Evolutionary conservation across 73 alveolate genomes (phyloP).

Genomic region (Symbiodinium pilosum): DNA sequence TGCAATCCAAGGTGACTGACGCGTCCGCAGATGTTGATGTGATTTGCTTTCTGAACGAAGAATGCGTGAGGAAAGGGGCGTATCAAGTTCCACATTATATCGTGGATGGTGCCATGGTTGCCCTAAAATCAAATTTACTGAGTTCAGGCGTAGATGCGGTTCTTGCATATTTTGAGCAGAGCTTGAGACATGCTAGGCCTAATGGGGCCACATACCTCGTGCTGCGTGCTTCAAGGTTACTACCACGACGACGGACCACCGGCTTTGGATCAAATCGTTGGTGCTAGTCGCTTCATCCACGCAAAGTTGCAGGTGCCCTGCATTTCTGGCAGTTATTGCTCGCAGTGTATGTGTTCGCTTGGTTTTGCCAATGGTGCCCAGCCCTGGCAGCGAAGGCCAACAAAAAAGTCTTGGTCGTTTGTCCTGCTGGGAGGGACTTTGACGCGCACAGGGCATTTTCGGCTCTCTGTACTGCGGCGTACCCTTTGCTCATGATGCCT

Average conservation of each 20-base stretch:
- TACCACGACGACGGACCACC: slow-evolving; percentile 89
- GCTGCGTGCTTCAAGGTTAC: slow-evolving; percentile 13
- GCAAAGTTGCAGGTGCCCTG: slow-evolving; percentile 14
- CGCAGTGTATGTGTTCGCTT: no score
- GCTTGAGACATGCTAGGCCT: not conserved
- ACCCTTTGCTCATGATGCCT: slow-evolving; percentile 50
- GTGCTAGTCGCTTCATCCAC: slow-evolving; percentile 41
- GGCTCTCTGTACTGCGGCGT: slow-evolving; percentile 47
- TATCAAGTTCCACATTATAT: slow-evolving; percentile 64
- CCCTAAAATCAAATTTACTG: not conserved
- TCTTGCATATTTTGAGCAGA: not conserved
- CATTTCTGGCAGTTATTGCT: no score
- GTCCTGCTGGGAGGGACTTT: slow-evolving; percentile 44
- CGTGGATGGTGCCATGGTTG: slow-evolving; percentile 28
- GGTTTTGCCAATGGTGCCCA: not conserved
- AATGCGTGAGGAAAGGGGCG: slow-evolving; percentile 16
- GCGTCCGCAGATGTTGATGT: slow-evolving; percentile 42
- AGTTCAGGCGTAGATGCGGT: not conserved
- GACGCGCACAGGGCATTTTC: slow-evolving; percentile 63
- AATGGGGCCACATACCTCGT: not conserved
- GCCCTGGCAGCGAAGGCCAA: slow-evolving; percentile 5
- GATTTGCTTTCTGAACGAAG: slow-evolving; percentile 63
- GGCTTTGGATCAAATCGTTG: slow-evolving; percentile 46
- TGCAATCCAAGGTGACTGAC: not conserved
- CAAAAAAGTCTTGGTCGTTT: slow-evolving; percentile 44